Evolutionary conservation across 2,329 filamentous ascomycete genomes (phyloP).

Genomic region (Arthrobotrys musiformis): DNA sequence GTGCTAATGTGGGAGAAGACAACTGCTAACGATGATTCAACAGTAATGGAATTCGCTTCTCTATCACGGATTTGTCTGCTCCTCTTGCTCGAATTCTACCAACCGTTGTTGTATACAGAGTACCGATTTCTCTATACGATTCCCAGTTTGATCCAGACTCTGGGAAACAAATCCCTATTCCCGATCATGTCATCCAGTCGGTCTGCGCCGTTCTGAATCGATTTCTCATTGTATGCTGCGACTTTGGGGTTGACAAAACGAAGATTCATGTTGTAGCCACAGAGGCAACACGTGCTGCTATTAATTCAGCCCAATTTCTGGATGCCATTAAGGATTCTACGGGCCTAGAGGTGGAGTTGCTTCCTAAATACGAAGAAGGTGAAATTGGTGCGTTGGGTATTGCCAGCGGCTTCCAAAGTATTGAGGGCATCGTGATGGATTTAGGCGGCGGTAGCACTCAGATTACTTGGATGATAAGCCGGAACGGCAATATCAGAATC

Average conservation of each 20-base stretch:
- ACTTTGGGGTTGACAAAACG: conserved; percentile 73
- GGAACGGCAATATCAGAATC: conserved; percentile 66
- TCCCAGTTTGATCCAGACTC: conserved; percentile 69
- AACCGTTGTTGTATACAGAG: conserved; percentile 80
- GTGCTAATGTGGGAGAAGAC: no score
- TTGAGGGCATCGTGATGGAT: conserved; percentile 86
- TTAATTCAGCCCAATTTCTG: conserved; percentile 77
- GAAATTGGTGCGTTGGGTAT: conserved; percentile 84
- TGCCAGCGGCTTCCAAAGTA: conserved; percentile 75
- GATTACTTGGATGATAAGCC: conserved; percentile 73
- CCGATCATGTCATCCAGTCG: conserved; percentile 69
- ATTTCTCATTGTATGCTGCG: conserved; percentile 76
- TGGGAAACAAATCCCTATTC: conserved; percentile 66
- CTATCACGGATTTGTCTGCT: conserved; percentile 80
- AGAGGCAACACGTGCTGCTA: conserved; percentile 83
- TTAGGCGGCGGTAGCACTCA: conserved; percentile 80
- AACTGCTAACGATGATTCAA: conserved; percentile 3
- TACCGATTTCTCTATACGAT: conserved; percentile 85
- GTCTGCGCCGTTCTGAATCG: conserved; percentile 75
- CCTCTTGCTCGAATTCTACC: conserved; percentile 76
- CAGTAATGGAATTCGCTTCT: conserved; percentile 93
- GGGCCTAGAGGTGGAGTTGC: conserved; percentile 75
- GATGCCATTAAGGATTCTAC: conserved; percentile 71
- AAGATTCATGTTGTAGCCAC: conserved; percentile 84
- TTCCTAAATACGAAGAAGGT: conserved; percentile 83